These are phyloP conservation scores for Rhizopogon rudus DNA, from an alignment of 768 basidiomycete genomes.

Conservation along the genomic window DNA sequence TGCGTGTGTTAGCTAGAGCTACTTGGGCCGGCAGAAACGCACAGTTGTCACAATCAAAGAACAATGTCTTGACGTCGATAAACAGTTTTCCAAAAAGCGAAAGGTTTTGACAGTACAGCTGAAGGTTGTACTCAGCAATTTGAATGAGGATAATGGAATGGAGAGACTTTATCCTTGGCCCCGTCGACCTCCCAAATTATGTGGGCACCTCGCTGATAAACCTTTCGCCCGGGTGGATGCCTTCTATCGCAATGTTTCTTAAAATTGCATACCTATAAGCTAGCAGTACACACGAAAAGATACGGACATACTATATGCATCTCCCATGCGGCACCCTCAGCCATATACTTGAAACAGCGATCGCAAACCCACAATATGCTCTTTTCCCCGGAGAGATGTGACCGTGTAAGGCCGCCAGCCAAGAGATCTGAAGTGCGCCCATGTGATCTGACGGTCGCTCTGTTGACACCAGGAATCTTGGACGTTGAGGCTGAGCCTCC, in stretches of 20 bases:
- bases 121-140: conserved; percentile 3
- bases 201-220: conserved; percentile 86
- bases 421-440: conserved; percentile 72
- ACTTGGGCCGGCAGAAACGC: conserved; percentile 18
- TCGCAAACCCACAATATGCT: conserved; percentile 80
- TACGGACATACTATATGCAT: conserved; percentile 51
- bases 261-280: conserved; percentile 8
- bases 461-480: conserved; percentile 46
- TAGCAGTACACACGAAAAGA: conserved; percentile 4
- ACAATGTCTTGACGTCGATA: conserved; percentile 95
- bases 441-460: conserved; percentile 53
- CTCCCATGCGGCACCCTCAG: conserved; percentile 66
- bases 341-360: conserved; percentile 96
- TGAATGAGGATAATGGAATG: not conserved
- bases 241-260: conserved; percentile 64
- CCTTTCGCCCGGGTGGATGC: conserved; percentile 83
- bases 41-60: conserved; percentile 89
- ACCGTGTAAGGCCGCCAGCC: conserved; percentile 54
- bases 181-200: conserved; percentile 97
- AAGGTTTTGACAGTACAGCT: conserved; percentile 97
- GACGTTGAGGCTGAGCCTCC: conserved; percentile 21
- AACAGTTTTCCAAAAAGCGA: conserved; percentile 98
- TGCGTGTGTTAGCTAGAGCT: not conserved
- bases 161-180: conserved; percentile 68
- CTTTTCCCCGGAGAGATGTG: conserved; percentile 39